phyloP scores from a whole-genome alignment of 2,329 filamentous ascomycete genomes.

The Fusarium decemcellulare region DNA sequence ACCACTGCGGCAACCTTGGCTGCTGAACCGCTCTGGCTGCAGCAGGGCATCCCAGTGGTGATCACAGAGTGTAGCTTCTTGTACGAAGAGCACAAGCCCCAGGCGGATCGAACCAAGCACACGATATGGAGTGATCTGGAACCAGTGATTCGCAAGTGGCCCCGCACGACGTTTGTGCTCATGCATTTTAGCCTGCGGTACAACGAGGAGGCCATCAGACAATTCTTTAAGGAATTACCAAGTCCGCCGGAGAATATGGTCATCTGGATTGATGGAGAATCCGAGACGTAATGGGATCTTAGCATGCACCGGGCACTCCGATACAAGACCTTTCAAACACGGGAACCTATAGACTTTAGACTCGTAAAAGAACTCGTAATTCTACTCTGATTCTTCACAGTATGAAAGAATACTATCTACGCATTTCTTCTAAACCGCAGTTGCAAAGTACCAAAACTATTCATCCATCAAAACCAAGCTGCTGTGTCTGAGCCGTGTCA shows the following conservation, averaged over 20 bases:
- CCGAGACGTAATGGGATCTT: not conserved
- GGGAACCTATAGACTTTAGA: too few relatives aligned
- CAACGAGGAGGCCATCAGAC: conserved; percentile 55
- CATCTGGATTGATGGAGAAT: conserved; percentile 61
- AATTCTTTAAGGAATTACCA: conserved; percentile 58
- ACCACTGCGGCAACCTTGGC: conserved; percentile 59
- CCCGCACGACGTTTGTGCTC: conserved; percentile 60
- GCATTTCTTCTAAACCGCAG: too few relatives aligned
- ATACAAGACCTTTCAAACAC: too few relatives aligned
- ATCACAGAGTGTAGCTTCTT: conserved; percentile 66
- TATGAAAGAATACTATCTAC: too few relatives aligned
- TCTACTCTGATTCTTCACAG: too few relatives aligned
- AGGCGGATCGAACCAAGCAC: conserved; percentile 63
- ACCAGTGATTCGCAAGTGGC: conserved; percentile 58
- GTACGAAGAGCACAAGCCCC: conserved; percentile 57
- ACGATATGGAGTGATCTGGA: conserved; percentile 63
- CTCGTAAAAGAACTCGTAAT: too few relatives aligned
- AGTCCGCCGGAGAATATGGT: conserved; percentile 60
- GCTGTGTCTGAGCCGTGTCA: too few relatives aligned
- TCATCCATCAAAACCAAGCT: too few relatives aligned
- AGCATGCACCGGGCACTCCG: too few relatives aligned
- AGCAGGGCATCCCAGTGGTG: conserved; percentile 58
- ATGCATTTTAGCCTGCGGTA: conserved; percentile 65
- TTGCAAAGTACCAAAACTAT: too few relatives aligned
- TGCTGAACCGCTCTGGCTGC: conserved; percentile 57